Evolutionary conservation across 2,329 filamentous ascomycete species (phyloP).

Genomic region (Scorias spongiosa): DNA sequence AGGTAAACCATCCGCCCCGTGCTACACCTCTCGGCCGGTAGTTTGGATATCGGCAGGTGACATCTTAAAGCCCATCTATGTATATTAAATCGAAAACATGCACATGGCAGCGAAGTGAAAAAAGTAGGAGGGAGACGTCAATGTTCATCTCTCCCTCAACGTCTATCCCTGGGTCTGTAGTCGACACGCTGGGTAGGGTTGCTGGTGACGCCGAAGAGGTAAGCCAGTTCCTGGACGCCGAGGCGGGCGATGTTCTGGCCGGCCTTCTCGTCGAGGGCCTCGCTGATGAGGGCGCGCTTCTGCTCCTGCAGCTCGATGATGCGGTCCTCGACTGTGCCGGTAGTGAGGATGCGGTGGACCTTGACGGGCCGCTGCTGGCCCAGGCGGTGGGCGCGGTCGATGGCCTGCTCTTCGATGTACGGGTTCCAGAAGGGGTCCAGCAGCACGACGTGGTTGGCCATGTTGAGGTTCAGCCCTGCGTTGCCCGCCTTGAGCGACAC

Average conservation of each 20-base stretch:
- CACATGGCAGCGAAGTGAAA: too few species aligned
- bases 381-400: slow-evolving; percentile 79
- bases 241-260: slow-evolving; percentile 52
- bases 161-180: slow-evolving; percentile 5
- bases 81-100: too few species aligned
- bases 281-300: slow-evolving; percentile 63
- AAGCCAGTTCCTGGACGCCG: slow-evolving; percentile 50
- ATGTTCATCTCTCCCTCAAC: not conserved
- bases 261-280: slow-evolving; percentile 64
- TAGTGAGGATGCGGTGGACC: slow-evolving; percentile 65
- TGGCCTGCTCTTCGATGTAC: slow-evolving; percentile 80
- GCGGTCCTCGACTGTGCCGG: slow-evolving; percentile 72
- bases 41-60: too few species aligned
- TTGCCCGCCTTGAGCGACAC: slow-evolving; percentile 70
- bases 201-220: slow-evolving; percentile 42
- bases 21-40: too few species aligned
- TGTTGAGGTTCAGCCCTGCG: slow-evolving; percentile 71
- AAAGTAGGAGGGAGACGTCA: too few species aligned
- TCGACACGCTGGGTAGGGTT: slow-evolving; percentile 11
- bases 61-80: too few species aligned
- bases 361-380: slow-evolving; percentile 60
- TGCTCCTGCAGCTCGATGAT: slow-evolving; percentile 65
- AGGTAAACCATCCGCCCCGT: too few species aligned
- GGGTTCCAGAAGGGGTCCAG: slow-evolving; percentile 94
- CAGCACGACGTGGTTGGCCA: slow-evolving; percentile 73